Conservation (phyloP, 75 land plant genomes). For the Pseudotsuga menziesii region DNA sequence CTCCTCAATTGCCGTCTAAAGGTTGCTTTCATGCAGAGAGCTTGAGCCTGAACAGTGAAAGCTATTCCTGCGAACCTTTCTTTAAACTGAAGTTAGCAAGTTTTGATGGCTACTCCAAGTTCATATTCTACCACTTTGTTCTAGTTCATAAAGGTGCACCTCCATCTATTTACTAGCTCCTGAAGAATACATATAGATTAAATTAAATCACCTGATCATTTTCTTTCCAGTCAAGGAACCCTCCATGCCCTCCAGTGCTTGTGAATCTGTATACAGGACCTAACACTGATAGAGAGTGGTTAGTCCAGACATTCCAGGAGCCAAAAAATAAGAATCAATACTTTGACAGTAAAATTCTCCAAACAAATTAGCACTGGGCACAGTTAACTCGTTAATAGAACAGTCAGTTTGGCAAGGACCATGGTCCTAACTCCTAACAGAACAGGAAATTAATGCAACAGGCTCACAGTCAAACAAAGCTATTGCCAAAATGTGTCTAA, state of each 20-base stretch:
- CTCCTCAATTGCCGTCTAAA: not conserved
- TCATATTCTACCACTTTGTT: not conserved
- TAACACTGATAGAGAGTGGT: constrained; percentile 16
- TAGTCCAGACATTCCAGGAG: not conserved
- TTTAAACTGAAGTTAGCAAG: not conserved
- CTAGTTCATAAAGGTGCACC: not conserved
- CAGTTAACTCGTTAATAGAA: not conserved
- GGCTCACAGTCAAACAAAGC: not conserved
- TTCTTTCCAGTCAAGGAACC: constrained; percentile 57
- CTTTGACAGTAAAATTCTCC: not conserved
- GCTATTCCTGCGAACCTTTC: not conserved
- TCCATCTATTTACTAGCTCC: not conserved
- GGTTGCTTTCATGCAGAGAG: not conserved
- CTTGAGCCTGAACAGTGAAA: not conserved
- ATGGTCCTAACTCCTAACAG: not conserved
- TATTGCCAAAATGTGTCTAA: not conserved
- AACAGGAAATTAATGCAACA: not conserved
- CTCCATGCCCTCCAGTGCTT: constrained; percentile 58
- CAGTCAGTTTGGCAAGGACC: not conserved
- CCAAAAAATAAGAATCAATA: not conserved
- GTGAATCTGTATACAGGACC: constrained; percentile 57
- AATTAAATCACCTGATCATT: not conserved
- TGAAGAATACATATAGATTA: not conserved
- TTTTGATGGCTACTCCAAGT: not conserved
- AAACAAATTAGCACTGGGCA: not conserved